Percentiles rank a stretch among this genome's conserved stretches.
Conservation (phyloP, 139 green algal genomes). For the Chlorella sp. region DNA sequence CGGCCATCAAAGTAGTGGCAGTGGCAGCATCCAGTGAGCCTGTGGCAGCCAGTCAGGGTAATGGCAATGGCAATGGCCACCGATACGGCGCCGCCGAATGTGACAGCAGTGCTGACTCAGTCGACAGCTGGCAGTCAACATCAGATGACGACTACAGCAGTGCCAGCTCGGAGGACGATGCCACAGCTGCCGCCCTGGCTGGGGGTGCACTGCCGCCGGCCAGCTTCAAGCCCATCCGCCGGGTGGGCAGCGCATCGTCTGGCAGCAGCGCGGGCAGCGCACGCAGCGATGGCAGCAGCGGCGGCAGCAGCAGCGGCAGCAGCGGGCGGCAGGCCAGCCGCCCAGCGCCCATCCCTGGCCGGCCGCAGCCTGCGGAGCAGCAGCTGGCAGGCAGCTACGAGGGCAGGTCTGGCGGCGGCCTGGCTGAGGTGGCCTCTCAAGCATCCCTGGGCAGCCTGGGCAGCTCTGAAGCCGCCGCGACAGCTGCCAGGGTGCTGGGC, state of each 20-base stretch:
- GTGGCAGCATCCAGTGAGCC: not conserved
- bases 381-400: not conserved
- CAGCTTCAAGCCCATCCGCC: not conserved
- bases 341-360: conserved; percentile 19
- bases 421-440: not conserved
- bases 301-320: conserved; percentile 5
- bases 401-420: not conserved
- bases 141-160: conserved; percentile 33
- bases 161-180: not conserved
- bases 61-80: too few relatives aligned
- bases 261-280: too few relatives aligned
- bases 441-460: not conserved
- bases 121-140: conserved; percentile 29
- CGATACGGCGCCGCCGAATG: not conserved
- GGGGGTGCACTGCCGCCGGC: not conserved
- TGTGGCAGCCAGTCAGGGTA: not conserved
- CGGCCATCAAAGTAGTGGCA: not conserved
- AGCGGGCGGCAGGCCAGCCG: conserved; percentile 15
- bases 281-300: not conserved
- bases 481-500: not conserved
- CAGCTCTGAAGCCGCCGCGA: not conserved
- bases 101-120: not conserved
- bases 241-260: not conserved
- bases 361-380: not conserved
- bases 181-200: not conserved